These are phyloP conservation scores for Penicillium sp. DNA, from an alignment of 2,329 filamentous ascomycete genomes.

Conservation along the genomic window DNA sequence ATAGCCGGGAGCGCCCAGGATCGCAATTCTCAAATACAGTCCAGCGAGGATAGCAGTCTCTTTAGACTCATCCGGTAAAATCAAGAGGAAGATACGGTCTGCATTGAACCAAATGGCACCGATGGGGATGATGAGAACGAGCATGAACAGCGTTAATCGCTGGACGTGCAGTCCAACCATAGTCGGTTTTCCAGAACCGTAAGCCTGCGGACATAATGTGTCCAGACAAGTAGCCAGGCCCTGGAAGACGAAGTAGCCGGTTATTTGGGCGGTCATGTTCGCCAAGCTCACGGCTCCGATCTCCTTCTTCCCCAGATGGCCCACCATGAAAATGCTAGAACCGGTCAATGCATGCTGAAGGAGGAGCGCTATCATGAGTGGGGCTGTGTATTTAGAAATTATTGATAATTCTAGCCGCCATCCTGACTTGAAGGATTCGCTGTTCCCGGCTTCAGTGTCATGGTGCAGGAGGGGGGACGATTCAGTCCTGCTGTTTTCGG, in stretches of 20 bases:
- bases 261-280: conserved; percentile 75
- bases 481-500: conserved; percentile 3
- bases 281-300: conserved; percentile 65
- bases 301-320: conserved; percentile 68
- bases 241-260: conserved; percentile 71
- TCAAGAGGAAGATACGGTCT: conserved; percentile 60
- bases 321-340: conserved; percentile 72
- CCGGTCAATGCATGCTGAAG: conserved; percentile 78
- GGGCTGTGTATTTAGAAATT: conserved; percentile 66
- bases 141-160: conserved; percentile 74
- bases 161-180: conserved; percentile 80
- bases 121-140: conserved; percentile 69
- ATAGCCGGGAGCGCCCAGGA: conserved; percentile 70
- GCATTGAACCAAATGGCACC: conserved; percentile 67
- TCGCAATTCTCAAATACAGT: conserved; percentile 66
- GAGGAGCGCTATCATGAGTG: conserved; percentile 69
- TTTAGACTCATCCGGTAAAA: conserved; percentile 63
- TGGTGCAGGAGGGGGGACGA: conserved; percentile 2
- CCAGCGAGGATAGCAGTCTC: conserved; percentile 69
- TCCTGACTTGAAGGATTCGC: conserved; percentile 1
- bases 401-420: conserved; percentile 67
- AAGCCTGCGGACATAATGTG: conserved; percentile 87
- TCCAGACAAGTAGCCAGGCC: conserved; percentile 85
- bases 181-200: conserved; percentile 80
- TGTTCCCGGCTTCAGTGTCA: conserved; percentile 2